Evolutionary conservation across 2,329 filamentous ascomycete genomes (phyloP).

Genomic region (Talaromyces piceae): DNA sequence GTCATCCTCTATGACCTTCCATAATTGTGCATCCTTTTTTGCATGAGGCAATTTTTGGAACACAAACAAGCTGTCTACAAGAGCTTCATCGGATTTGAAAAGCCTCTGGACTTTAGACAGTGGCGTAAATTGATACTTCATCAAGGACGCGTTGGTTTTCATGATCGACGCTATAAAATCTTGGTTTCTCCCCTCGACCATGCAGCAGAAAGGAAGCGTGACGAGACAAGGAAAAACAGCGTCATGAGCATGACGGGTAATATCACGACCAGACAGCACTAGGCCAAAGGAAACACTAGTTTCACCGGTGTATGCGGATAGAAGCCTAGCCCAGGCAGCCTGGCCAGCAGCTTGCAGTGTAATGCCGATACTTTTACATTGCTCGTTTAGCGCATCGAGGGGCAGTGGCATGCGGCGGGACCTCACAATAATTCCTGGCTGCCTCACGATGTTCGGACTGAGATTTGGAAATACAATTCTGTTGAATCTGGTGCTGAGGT

Average conservation of each 20-base stretch:
- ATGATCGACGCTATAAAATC: slow-evolving; percentile 58
- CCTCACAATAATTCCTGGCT: slow-evolving; percentile 26
- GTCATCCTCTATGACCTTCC: slow-evolving; percentile 57
- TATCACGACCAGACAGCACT: slow-evolving; percentile 66
- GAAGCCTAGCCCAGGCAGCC: slow-evolving; percentile 67
- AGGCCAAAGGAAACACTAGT: slow-evolving; percentile 66
- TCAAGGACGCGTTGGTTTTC: slow-evolving; percentile 54
- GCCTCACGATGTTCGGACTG: slow-evolving; percentile 49
- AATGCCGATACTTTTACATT: slow-evolving; percentile 53
- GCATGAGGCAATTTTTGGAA: slow-evolving; percentile 57
- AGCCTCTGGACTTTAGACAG: slow-evolving; percentile 65
- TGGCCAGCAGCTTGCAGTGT: slow-evolving; percentile 70
- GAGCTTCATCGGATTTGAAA: slow-evolving; percentile 54
- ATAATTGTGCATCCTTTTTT: slow-evolving; percentile 34
- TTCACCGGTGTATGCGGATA: slow-evolving; percentile 73
- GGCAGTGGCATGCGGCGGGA: slow-evolving; percentile 33
- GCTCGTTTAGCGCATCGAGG: slow-evolving; percentile 45
- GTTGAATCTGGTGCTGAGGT: slow-evolving; percentile 45
- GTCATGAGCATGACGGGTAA: slow-evolving; percentile 50
- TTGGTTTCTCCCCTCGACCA: slow-evolving; percentile 47
- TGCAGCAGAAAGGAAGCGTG: slow-evolving; percentile 66
- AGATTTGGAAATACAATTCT: slow-evolving; percentile 70
- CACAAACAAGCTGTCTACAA: slow-evolving; percentile 81
- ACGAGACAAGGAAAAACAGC: slow-evolving; percentile 72
- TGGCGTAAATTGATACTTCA: slow-evolving; percentile 64